Conservation (phyloP, 345 rosid species). For the Moringa oleifera region DNA sequence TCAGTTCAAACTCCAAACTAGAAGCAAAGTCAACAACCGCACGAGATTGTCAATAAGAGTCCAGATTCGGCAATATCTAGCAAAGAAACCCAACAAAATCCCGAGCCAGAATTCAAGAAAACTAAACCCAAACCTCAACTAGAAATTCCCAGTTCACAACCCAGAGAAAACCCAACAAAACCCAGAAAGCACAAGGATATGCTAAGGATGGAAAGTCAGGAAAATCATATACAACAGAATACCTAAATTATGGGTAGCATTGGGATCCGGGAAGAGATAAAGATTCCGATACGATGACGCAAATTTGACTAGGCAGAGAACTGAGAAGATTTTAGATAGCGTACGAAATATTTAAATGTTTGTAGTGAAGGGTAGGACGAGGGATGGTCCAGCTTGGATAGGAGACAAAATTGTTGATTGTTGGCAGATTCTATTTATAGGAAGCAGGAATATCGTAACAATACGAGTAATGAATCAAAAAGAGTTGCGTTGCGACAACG, state of each 20-base stretch:
- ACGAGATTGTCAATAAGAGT: neutral
- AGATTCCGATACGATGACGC: conserved; percentile 7
- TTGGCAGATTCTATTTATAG: neutral
- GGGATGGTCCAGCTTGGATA: neutral
- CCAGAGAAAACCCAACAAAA: too few species aligned
- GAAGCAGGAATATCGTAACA: neutral
- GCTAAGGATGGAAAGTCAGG: neutral
- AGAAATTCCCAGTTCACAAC: neutral
- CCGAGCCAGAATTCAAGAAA: neutral
- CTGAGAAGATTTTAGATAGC: neutral
- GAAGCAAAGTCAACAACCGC: neutral
- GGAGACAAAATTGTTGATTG: neutral
- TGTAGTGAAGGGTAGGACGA: too few species aligned
- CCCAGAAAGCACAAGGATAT: neutral
- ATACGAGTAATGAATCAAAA: too few species aligned
- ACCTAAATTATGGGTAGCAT: neutral
- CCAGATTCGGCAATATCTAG: neutral
- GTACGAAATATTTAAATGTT: neutral
- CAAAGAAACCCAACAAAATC: conserved; percentile 2
- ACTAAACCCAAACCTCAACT: neutral
- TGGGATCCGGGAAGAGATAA: conserved; percentile 19
- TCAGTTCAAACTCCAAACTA: neutral
- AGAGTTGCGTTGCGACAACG: too few species aligned
- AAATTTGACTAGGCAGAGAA: conserved; percentile 3
- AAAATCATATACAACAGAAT: neutral